Percentiles rank a stretch among this genome's conserved stretches.
phyloP scores from a whole-genome alignment of 805 yeast species.

The Wickerhamiella vanderwaltii region DNA sequence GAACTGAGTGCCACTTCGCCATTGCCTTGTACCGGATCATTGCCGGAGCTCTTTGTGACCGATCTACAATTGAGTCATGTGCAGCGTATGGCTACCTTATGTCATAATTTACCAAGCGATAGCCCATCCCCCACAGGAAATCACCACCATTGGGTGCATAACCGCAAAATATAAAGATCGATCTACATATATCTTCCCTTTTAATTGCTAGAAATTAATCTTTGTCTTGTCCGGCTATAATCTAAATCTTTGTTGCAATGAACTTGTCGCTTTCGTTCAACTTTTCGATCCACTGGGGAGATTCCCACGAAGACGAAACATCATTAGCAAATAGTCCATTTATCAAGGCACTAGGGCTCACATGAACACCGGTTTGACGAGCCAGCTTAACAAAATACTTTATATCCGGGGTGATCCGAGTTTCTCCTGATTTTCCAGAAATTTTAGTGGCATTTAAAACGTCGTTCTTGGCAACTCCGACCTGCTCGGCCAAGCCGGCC shows the following conservation, averaged over 20 bases:
- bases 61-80: no score
- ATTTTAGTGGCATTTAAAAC: constrained; percentile 28
- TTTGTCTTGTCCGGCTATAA: neutral
- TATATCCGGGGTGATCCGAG: constrained; percentile 45
- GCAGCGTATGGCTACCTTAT: no score
- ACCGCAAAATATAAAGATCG: no score
- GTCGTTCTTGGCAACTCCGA: constrained; percentile 31
- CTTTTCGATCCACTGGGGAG: constrained; percentile 33
- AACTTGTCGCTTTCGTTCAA: constrained; percentile 10
- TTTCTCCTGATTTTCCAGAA: constrained; percentile 43
- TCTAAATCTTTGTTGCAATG: neutral
- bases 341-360: constrained; percentile 68
- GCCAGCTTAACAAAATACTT: constrained; percentile 63
- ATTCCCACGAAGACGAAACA: constrained; percentile 51
- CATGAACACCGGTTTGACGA: constrained; percentile 68
- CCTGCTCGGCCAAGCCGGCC: constrained; percentile 36
- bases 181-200: no score
- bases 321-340: constrained; percentile 50
- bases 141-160: no score
- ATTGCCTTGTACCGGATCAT: no score
- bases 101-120: no score
- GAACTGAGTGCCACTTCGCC: no score
- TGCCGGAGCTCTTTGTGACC: no score
- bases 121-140: no score
- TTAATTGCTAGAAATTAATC: no score